A percentile compares a stretch with the other conserved stretches of the same genome.
phyloP scores from a whole-genome alignment of 176 grass and related monocot species.

The Tuctoria greenei region DNA sequence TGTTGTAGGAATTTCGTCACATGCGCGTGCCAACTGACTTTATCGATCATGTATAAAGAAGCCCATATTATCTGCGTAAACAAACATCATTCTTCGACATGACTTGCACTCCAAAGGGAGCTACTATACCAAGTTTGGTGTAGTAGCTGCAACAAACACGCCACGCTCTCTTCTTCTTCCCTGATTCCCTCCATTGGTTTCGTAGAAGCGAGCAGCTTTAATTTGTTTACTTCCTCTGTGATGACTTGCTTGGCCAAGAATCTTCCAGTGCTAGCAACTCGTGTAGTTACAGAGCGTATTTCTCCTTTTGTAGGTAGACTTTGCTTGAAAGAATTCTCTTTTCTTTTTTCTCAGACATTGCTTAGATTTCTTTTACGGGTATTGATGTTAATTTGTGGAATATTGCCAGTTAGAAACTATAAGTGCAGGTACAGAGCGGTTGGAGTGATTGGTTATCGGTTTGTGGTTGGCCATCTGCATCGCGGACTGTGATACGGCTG shows the following conservation, averaged over 20 bases:
- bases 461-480: conserved; percentile 48
- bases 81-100: neutral
- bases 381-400: conserved; percentile 2
- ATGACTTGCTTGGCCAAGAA: too few species aligned
- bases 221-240: neutral
- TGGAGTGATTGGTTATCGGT: conserved; percentile 37
- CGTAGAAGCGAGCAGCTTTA: neutral
- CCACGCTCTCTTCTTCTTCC: neutral
- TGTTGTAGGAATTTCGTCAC: conserved; percentile 14
- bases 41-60: neutral
- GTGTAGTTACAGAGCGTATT: neutral
- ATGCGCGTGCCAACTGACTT: neutral
- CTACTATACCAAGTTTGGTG: conserved; percentile 24
- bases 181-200: neutral
- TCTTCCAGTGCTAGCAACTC: too few species aligned
- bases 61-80: neutral
- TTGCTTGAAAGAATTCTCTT: neutral
- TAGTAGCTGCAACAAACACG: conserved; percentile 36
- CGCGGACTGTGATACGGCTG: neutral
- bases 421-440: neutral
- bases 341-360: neutral
- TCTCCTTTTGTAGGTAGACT: neutral
- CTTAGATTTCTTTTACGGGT: neutral
- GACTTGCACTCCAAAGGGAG: conserved; percentile 38
- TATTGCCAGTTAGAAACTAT: neutral